Evolutionary conservation across 331 rosid genomes (phyloP), one percentile per base, ranked within the genome.

Genomic region (Stylosanthes scabra): DNA sequence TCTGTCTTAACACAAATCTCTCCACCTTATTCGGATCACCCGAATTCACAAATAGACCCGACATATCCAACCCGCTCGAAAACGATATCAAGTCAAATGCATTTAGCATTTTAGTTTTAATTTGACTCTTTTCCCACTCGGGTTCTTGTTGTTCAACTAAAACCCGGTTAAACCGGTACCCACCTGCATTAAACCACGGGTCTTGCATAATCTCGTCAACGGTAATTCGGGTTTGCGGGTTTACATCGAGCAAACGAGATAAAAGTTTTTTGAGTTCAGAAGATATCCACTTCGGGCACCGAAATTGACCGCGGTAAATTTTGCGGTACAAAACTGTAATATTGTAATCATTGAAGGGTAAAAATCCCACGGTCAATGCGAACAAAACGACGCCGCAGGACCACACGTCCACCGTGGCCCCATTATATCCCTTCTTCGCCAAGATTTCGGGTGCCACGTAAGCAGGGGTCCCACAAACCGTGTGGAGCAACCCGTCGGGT

Each of bases 361-460:
- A 78, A n/a, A 79, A 89, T 0, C 92, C 92, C 0, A 88, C 74
- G 3, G 74, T 85, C 11, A 93, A 83, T 0, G 81, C 84, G 63
- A 70, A 93, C 60, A 93, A 74, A 20, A 91, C 80, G 71, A 93
- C 76, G 46, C 97, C 98, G 77, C 96, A 91, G 0, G 93, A 85
- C 98, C 98, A 93, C 0, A 93, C 62, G 16, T 93, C 98, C 6
- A 84, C 88, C 70, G 82, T 91, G 0, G 88, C 90, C 0, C 97
- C 98, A 9, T 88, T 90, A 75, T 93, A 93, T 2, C 97, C 98
- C 66, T 68, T 85, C 71, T 82, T 89, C 3, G 79, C 80, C 0
- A 93, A 87, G 62, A 93, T 79, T 83, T 93, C 98, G 0, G 98
- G 98, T 11, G 97, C 91, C 79, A 91, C 89, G 82, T 89, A 89